Evolutionary conservation across 2,329 filamentous ascomycete species (phyloP).

Genomic region (Dactylonectria estremocensis): DNA sequence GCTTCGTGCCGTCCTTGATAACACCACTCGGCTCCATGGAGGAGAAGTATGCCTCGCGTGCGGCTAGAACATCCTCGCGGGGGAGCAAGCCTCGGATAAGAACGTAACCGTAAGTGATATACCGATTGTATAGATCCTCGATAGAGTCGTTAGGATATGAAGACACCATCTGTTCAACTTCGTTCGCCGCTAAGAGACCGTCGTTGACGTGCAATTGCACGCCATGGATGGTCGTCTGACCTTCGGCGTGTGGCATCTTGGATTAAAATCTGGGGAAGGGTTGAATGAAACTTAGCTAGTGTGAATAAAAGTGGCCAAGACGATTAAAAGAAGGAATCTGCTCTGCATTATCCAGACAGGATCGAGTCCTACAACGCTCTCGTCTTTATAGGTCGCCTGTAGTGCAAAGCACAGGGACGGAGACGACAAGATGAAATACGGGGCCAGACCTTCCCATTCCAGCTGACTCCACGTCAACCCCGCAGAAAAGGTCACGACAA

Average conservation of each 20-base stretch:
- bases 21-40: conserved; percentile 69
- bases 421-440: background rate
- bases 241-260: conserved; percentile 30
- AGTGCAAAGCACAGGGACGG: background rate
- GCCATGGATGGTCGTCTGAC: conserved; percentile 28
- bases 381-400: conserved; percentile 19
- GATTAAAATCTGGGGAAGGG: background rate
- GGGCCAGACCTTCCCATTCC: conserved; percentile 19
- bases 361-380: conserved; percentile 3
- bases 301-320: background rate
- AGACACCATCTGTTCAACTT: conserved; percentile 58
- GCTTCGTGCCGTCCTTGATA: conserved; percentile 65
- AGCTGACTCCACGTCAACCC: conserved; percentile 20
- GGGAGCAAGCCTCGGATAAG: conserved; percentile 70
- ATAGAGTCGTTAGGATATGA: conserved; percentile 62
- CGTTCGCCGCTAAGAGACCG: conserved; percentile 58
- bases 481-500: background rate
- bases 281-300: background rate
- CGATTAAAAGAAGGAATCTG: background rate
- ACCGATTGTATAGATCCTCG: conserved; percentile 60
- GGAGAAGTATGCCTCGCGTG: conserved; percentile 67
- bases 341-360: no score
- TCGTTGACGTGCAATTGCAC: conserved; percentile 50
- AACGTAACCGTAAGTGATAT: conserved; percentile 64
- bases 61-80: conserved; percentile 65